Conservation (phyloP, 805 yeast genomes). For the Pichia nanzhaoensis region DNA sequence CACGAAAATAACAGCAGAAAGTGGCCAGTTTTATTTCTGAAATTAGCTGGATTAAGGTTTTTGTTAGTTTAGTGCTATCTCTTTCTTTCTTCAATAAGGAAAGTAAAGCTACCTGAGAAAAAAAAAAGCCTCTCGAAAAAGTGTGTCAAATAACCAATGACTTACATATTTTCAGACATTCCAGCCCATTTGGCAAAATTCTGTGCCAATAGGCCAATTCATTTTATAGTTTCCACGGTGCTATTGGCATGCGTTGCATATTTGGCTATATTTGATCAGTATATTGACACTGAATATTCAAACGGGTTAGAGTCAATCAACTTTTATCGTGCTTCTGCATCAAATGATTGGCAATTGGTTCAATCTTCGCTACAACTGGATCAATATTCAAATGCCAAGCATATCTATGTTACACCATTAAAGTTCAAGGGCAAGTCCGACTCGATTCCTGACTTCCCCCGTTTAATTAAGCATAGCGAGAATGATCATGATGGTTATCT, state of each 20-base stretch:
- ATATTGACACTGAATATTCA: slow-evolving; percentile 28
- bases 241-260: slow-evolving; percentile 76
- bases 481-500: slow-evolving; percentile 35
- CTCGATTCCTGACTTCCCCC: slow-evolving; percentile 34
- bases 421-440: slow-evolving; percentile 37
- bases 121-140: neutral
- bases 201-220: slow-evolving; percentile 82
- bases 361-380: slow-evolving; percentile 31
- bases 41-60: too few relatives aligned
- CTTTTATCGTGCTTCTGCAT: slow-evolving; percentile 28
- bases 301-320: slow-evolving; percentile 12
- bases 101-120: neutral
- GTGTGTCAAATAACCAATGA: slow-evolving; percentile 1
- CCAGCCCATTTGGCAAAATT: slow-evolving; percentile 32
- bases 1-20: too few relatives aligned
- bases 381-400: slow-evolving; percentile 38
- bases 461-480: slow-evolving; percentile 35
- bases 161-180: slow-evolving; percentile 19
- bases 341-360: slow-evolving; percentile 42
- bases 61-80: too few relatives aligned
- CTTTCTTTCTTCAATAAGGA: too few relatives aligned
- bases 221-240: slow-evolving; percentile 65
- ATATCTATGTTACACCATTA: slow-evolving; percentile 47
- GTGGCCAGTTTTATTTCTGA: too few relatives aligned
- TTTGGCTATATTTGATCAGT: slow-evolving; percentile 64